Evolutionary conservation across 177 flowering plant species (phyloP), one percentile per base, ranked within the genome.

Genomic region (Vitis hybrid): DNA sequence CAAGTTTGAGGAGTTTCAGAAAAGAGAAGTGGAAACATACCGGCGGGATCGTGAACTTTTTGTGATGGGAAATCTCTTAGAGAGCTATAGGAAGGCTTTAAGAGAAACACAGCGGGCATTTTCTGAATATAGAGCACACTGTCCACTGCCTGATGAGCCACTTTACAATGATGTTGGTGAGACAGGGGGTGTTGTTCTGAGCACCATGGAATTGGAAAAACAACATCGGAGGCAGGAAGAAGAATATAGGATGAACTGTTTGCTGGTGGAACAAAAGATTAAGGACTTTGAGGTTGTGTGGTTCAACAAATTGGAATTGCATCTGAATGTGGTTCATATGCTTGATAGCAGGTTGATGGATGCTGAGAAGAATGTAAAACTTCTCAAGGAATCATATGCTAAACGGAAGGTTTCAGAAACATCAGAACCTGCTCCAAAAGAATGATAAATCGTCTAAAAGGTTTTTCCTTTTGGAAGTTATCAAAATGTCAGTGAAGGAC

Each of bases 51-150:
- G 77, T 51, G 97, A 96, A 64, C 85, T 93, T 1, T 72, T 51
- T 73, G 27, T 84, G 58, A 89, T 93, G 93, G 76, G 65, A 40
- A 76, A 78, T 52, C 79, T 92, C 4, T 52, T 91, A 59, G 78
- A 83, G 19, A 89, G 87, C 52, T 96, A 96, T 52, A 91, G 86
- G 67, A 88, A 81, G 79, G 97, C 91, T 49, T 71, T 93, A 73
- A 88, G 82, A 79, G 87, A 81, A 71, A 87, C 85, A 14, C 72
- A 76, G 1, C 67, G 64, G 60, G 76, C 76, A 52, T 93, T 93
- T 64, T 48, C 82, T 46, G 94, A 93, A 52, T 93, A 91, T 46
- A 81, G 93, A 74, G 75, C 81, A 66, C 75, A 71, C 0, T 70
- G 19, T 70, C 82, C 76, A 27, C 76, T 69, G 63, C 81, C 74